Evolutionary conservation across 208 protist species (phyloP).

Genomic region (Lotmaria passim): DNA sequence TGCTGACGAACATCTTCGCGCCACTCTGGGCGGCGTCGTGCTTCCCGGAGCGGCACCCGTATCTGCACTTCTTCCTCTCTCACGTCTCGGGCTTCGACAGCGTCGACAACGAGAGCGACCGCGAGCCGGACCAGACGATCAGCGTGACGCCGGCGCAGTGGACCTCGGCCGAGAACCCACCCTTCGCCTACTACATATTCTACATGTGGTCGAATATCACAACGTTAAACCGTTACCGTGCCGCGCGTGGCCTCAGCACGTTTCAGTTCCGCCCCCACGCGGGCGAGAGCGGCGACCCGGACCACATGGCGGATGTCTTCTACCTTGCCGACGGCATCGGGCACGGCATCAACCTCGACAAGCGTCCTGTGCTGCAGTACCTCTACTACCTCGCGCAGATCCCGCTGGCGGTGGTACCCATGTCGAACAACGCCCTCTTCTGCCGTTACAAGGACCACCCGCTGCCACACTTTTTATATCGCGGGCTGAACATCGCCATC

Average conservation of each 20-base stretch:
- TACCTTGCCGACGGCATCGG: slow-evolving; percentile 90
- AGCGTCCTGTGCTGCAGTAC: slow-evolving; percentile 96
- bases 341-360: slow-evolving; percentile 96
- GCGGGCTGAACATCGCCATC: slow-evolving; percentile 97
- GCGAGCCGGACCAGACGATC: slow-evolving; percentile 58
- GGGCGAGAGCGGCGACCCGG: slow-evolving; percentile 94
- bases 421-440: slow-evolving; percentile 99
- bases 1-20: slow-evolving; percentile 96
- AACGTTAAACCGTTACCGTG: slow-evolving; percentile 94
- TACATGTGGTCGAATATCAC: slow-evolving; percentile 98
- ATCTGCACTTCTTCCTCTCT: slow-evolving; percentile 93
- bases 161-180: slow-evolving; percentile 64
- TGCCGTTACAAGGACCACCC: slow-evolving; percentile 95
- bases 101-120: slow-evolving; percentile 96
- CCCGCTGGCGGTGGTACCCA: slow-evolving; percentile 96
- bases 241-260: slow-evolving; percentile 81
- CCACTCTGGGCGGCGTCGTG: slow-evolving; percentile 97
- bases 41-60: slow-evolving; percentile 90
- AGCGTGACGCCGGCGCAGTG: slow-evolving; percentile 47
- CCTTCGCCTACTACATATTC: slow-evolving; percentile 95
- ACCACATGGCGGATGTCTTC: slow-evolving; percentile 89
- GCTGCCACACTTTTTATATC: slow-evolving; percentile 93
- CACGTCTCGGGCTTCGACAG: slow-evolving; percentile 97
- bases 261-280: slow-evolving; percentile 97
- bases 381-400: slow-evolving; percentile 98